Evolutionary conservation across 495 filamentous ascomycete genomes (phyloP), one percentile per base, ranked within the genome.

Genomic region (Niebla homalea): DNA sequence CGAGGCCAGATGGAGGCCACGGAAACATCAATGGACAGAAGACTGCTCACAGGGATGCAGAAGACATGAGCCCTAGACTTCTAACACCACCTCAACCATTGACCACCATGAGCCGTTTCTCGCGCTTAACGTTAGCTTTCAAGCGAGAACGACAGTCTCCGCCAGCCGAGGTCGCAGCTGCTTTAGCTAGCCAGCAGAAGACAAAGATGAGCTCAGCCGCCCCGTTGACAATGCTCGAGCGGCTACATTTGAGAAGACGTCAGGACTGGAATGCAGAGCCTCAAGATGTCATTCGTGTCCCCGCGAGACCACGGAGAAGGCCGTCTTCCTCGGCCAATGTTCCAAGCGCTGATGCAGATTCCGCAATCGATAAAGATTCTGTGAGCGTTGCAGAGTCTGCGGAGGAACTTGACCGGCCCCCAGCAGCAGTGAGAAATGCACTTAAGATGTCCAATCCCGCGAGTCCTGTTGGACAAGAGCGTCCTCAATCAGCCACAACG

Each of bases 281-380:
- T 6, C 57, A 84, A 7, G 79, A 80, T 2, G 71, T 85, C 20
- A 84, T 79, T 7, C 69, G 84, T 22, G 83, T 87, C 42, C 83
- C 83, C 0, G 80, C 83, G 3, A 78, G 79, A 40, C 74, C 75
- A 4, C 69, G 79, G 19, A 39, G 36, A 50, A 25, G 51, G 18
- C 29, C 21, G 15, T 43, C 43, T 0, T 36, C 21, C 2, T 36
- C n/a, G 18, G 26, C n/a, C 4, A 16, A 36, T 16, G 7, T 35
- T n/a, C 3, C n/a, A 22, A 19, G 36, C n/a, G 26, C 14, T 20
- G 23, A 20, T 41, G 25, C 29, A 36, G 48, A 46, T 3, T 43
- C 26, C 25, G 47, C 46, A 7, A 2, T 32, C 8, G 29, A 32
- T 0, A 32, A 12, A 3, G 36, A 35, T 11, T 25, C 25, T 35